These are phyloP conservation scores for Leccinum subrobustum DNA, from an alignment of 1,284 basidiomycete species.

Conservation along the genomic window DNA sequence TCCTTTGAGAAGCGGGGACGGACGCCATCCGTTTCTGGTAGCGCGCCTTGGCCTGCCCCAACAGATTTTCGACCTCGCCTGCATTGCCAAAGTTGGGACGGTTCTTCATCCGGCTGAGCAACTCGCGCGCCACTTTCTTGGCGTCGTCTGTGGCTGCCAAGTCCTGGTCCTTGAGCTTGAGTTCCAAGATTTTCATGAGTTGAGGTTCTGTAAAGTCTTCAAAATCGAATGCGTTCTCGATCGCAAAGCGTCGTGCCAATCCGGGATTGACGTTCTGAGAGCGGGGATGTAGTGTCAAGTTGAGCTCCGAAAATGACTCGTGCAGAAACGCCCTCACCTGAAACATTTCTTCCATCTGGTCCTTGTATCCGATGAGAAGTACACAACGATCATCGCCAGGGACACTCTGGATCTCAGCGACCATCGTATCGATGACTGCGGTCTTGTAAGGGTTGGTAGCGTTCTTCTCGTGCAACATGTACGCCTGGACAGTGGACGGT, in stretches of 20 bases:
- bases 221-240: constrained; percentile 67
- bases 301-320: background rate
- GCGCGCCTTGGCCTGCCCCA: constrained; percentile 51
- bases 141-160: constrained; percentile 54
- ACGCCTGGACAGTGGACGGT: constrained; percentile 44
- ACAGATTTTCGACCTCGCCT: constrained; percentile 66
- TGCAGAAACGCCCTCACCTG: constrained; percentile 42
- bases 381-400: constrained; percentile 70
- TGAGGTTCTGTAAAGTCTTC: constrained; percentile 58
- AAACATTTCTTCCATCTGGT: constrained; percentile 68
- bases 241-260: constrained; percentile 57
- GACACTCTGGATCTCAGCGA: constrained; percentile 65
- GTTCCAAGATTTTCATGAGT: constrained; percentile 49
- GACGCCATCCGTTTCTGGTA: constrained; percentile 45
- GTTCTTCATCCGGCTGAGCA: constrained; percentile 49
- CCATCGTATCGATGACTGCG: constrained; percentile 68
- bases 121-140: constrained; percentile 53
- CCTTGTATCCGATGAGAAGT: constrained; percentile 60
- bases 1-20: constrained; percentile 32
- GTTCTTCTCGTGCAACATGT: constrained; percentile 56
- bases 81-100: constrained; percentile 66
- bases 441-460: constrained; percentile 54
- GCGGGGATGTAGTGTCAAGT: constrained; percentile 1
- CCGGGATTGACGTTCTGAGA: constrained; percentile 67
- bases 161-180: constrained; percentile 56